Evolutionary conservation across 345 rosid species (phyloP), one percentile per base, ranked within the genome.

Genomic region (Linum tenue): DNA sequence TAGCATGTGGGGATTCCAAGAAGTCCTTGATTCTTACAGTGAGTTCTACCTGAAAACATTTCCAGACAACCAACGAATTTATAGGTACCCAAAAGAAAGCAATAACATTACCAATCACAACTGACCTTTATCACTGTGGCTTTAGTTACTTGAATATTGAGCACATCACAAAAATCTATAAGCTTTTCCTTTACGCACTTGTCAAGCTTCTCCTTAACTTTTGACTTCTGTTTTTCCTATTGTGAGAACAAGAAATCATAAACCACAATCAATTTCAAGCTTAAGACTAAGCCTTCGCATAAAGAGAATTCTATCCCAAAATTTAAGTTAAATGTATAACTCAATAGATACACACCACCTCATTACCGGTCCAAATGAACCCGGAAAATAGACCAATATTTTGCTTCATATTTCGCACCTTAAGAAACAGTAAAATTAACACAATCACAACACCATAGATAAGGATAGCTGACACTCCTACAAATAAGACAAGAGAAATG

Each of bases 331-430:
- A 48, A 48, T 48, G 53, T 48, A 48, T 9, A 74, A 63, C 53
- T 48, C 14, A 48, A 48, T 15, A 61, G 53, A 59, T 62, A 14
- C 35, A 39, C 73, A 88, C 99, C 73, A 88, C 99, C 99, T 94
- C 92, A 44, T 84, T 84, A 69, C 84, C 89, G 69, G 72, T 64
- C 99, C 97, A 94, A 37, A 85, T 87, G 76, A 64, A 94, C 55
- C 99, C 99, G 31, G 99, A 94, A 82, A 94, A 94, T 67, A 83
- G 92, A 66, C 91, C 84, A 7, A 94, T 85, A 75, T 94, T 88
- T 77, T 72, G 85, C 87, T 94, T 94, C 72, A 94, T 38, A 80
- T 71, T 76, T 68, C 85, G 86, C 63, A 82, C 75, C 99, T 94
- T 85, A 4, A 48, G 14, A 6, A 48, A 48, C 14, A 5, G 14